Conservation (phyloP, 208 protist species). For the Ichthyophonus hoferi region DNA sequence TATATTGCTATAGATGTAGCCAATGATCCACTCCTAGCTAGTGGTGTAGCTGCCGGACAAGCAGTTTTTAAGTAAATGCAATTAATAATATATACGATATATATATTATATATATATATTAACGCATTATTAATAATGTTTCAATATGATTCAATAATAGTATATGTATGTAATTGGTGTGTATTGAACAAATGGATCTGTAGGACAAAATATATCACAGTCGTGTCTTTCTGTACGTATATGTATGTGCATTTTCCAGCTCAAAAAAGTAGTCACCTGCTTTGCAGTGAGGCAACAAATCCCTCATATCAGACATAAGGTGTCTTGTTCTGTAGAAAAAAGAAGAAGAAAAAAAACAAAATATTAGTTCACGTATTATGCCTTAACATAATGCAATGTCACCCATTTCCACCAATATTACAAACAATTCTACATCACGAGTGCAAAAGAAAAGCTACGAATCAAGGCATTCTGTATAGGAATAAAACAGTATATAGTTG, state of each 20-base stretch:
- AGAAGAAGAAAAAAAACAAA: neutral
- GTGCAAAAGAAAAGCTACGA: neutral
- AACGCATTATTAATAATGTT: neutral
- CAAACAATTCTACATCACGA: neutral
- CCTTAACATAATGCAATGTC: too few species aligned
- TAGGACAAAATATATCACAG: neutral
- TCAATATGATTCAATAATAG: neutral
- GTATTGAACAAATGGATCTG: neutral
- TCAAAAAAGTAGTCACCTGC: conserved; percentile 50
- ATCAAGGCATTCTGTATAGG: neutral
- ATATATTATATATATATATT: too few species aligned
- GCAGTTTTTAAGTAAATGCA: neutral
- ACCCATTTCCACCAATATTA: too few species aligned
- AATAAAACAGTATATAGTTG: neutral
- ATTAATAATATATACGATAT: neutral
- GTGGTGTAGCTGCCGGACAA: neutral
- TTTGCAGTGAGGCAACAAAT: conserved; percentile 85
- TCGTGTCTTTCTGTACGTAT: neutral
- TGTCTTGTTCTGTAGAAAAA: conserved; percentile 55
- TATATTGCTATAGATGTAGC: too few species aligned
- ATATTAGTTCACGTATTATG: too few species aligned
- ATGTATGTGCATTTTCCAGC: neutral
- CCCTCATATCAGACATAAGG: conserved; percentile 77
- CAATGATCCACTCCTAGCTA: neutral
- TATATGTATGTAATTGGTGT: neutral